Base-by-base conservation (phyloP, 371 early-diverging fungal genomes). In the Syncephalis plumigaleata region DNA sequence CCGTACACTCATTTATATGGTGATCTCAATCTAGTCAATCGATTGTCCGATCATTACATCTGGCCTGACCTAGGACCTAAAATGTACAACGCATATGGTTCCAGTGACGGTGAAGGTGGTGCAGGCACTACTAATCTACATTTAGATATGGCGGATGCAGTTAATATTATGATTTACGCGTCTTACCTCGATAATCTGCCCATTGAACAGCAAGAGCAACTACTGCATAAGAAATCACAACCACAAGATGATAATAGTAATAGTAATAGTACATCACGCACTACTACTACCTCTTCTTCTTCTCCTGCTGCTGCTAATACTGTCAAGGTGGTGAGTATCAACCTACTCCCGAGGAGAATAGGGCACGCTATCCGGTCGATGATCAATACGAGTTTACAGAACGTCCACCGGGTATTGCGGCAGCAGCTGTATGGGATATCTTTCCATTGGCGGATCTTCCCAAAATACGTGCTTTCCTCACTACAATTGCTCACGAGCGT, bases 51-150 rank as follows among this genome's bases (percentile, higher is more conserved):
- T 1, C 51, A 47, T n/a, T 57, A 55, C 42, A 55, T 73, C 17
- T 70, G 73, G 2, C 78, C 82, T 0, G 80, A 82, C 48, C 63
- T 80, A 3, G 79, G 82, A 0, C 84, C 84, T 0, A 84, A 81
- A 55, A 69, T 84, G 73, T 79, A 81, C 53, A 73, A 70, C 37
- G 77, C 82, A 0, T 75, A 75, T 47, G 77, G 70, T 1, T 66
- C 70, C 1, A 56, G 48, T 22, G 63, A 61, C 3, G 57, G 46
- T 9, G 51, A 55, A 1, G 50, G 55, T 9, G 64, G 67, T 5
- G 48, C 49, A 3, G 80, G 82, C 25, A 77, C 80, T 0, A 81
- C 82, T 1, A 73, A 70, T 20, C 57, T 84, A 22, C 79, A 80
- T 45, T 64, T 77, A 46, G 84, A 84, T 49, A 71, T 79, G 65